Evolutionary conservation across 2,329 filamentous ascomycete species (phyloP).

Genomic region (Cephalotrichum gorgonifer): DNA sequence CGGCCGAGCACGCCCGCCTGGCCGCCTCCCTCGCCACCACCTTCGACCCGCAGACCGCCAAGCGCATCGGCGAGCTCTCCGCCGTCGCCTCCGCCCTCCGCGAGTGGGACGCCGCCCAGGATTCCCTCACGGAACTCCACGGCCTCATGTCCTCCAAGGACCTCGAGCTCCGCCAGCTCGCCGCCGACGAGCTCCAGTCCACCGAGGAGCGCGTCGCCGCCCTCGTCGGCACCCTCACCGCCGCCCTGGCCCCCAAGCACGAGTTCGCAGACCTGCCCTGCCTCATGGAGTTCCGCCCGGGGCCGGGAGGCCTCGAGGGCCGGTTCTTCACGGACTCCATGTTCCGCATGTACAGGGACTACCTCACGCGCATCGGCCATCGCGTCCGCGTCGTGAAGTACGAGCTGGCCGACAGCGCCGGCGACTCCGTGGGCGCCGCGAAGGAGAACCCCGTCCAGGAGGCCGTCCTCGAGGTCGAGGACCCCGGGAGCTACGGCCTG

Average conservation of each 20-base stretch:
- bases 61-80: conserved; percentile 50
- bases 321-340: conserved; percentile 81
- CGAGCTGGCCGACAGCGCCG: conserved; percentile 58
- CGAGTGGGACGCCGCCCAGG: conserved; percentile 45
- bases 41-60: conserved; percentile 48
- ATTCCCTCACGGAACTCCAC: conserved; percentile 42
- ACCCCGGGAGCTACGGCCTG: conserved; percentile 66
- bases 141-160: conserved; percentile 40
- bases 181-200: conserved; percentile 68
- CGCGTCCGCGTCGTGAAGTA: conserved; percentile 65
- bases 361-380: conserved; percentile 61
- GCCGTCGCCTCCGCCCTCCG: conserved; percentile 45
- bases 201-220: conserved; percentile 51
- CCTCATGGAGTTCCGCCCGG: conserved; percentile 83
- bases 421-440: conserved; percentile 37
- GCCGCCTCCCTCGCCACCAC: conserved; percentile 35
- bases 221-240: conserved; percentile 60
- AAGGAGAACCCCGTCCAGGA: conserved; percentile 68
- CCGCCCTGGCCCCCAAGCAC: conserved; percentile 73
- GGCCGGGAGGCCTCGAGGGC: conserved; percentile 84
- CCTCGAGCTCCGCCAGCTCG: conserved; percentile 64
- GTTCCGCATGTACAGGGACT: conserved; percentile 79
- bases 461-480: conserved; percentile 75
- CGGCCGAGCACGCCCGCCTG: conserved; percentile 47
- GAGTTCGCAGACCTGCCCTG: conserved; percentile 86